Evolutionary conservation across 2,329 filamentous ascomycete species (phyloP).

Genomic region (Aspergillus ustus): DNA sequence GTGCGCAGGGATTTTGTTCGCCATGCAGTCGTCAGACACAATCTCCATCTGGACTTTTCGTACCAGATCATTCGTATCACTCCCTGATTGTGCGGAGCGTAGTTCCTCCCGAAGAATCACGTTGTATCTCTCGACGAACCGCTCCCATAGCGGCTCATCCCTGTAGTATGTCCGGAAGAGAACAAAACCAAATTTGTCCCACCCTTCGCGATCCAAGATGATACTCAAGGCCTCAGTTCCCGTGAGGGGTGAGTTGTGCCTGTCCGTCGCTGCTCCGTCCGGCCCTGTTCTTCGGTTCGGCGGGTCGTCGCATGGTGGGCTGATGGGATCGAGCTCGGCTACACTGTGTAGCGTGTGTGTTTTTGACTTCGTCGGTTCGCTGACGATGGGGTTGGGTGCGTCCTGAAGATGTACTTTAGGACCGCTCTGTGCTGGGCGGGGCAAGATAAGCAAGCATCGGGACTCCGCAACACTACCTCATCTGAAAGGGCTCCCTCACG

Average conservation of each 20-base stretch:
- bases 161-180: conserved; percentile 11
- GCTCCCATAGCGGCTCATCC: conserved; percentile 2
- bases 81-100: neutral
- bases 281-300: neutral
- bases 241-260: neutral
- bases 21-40: conserved; percentile 9
- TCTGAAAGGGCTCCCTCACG: neutral
- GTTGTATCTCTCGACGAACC: conserved; percentile 4
- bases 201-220: neutral
- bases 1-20: conserved; percentile 7
- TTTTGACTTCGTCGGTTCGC: neutral
- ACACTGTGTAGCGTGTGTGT: neutral
- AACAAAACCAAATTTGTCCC: conserved; percentile 8
- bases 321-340: neutral
- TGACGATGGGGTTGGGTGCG: neutral
- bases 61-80: neutral
- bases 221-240: neutral
- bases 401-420: neutral
- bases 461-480: neutral
- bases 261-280: neutral
- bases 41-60: conserved; percentile 2
- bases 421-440: neutral
- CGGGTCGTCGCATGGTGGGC: neutral
- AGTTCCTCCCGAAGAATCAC: neutral
- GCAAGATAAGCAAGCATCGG: neutral